These are phyloP conservation scores for Coemansia sp. DNA, from an alignment of 192 early-diverging fungal species.

Conservation along the genomic window DNA sequence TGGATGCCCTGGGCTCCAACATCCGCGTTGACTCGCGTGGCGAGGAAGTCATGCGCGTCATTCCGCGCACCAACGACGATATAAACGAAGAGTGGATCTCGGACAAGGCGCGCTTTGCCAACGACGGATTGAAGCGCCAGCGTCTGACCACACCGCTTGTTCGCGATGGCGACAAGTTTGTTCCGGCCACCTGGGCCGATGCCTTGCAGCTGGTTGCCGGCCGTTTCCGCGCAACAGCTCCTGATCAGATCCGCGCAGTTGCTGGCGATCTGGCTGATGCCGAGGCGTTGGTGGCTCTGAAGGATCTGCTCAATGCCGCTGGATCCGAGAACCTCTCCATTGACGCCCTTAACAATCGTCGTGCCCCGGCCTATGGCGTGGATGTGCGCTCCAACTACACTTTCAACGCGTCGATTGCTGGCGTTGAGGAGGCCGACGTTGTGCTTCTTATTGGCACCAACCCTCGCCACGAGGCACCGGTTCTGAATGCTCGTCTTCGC, in stretches of 20 bases:
- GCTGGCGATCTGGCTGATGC: conserved; percentile 94
- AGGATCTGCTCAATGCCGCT: conserved; percentile 88
- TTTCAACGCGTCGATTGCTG: conserved; percentile 79
- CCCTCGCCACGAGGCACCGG: conserved; percentile 93
- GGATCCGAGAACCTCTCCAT: conserved; percentile 85
- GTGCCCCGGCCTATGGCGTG: conserved; percentile 53
- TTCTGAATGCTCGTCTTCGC: conserved; percentile 94
- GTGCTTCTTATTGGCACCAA: conserved; percentile 92
- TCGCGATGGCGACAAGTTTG: conserved; percentile 79
- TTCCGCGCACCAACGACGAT: conserved; percentile 96
- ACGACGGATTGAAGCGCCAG: conserved; percentile 95
- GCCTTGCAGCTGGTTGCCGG: conserved; percentile 75
- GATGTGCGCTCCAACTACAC: conserved; percentile 92
- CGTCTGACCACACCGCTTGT: conserved; percentile 90
- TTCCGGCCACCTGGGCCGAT: conserved; percentile 81
- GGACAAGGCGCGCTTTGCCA: conserved; percentile 94
- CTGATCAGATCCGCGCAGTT: conserved; percentile 73
- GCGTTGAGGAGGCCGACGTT: conserved; percentile 91
- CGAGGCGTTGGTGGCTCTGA: conserved; percentile 89
- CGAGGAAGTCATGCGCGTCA: conserved; percentile 92
- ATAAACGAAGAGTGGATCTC: conserved; percentile 99
- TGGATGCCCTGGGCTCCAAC: conserved; percentile 93
- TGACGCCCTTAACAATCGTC: conserved; percentile 56
- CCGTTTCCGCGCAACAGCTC: conserved; percentile 61
- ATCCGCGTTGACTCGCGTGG: conserved; percentile 96